Evolutionary conservation across 1,284 basidiomycete genomes (phyloP).

Genomic region (Trametes hirsuta): DNA sequence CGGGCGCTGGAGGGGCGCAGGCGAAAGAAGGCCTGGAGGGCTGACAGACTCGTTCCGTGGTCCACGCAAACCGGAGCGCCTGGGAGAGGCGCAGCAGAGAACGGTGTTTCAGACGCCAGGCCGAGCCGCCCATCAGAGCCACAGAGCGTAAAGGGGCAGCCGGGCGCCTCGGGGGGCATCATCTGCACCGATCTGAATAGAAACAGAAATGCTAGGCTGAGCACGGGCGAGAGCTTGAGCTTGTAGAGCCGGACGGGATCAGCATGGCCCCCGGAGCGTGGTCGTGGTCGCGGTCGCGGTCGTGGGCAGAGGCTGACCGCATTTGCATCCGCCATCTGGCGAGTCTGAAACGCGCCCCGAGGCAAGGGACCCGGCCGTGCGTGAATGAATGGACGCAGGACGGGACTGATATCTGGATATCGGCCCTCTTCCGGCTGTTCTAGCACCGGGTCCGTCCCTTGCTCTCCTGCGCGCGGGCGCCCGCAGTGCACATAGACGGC

Average conservation of each 20-base stretch:
- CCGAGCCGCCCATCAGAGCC: conserved; percentile 27
- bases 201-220: background rate
- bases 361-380: conserved; percentile 1
- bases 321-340: conserved; percentile 27
- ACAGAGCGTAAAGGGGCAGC: conserved; percentile 16
- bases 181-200: background rate
- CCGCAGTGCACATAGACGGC: conserved; percentile 13
- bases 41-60: conserved; percentile 9
- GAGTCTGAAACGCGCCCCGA: conserved; percentile 20
- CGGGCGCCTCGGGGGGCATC: conserved; percentile 10
- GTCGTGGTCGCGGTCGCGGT: background rate
- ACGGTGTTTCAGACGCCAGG: conserved; percentile 22
- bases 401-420: conserved; percentile 17
- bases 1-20: background rate
- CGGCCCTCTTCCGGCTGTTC: background rate
- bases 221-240: background rate
- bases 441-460: conserved; percentile 7
- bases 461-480: background rate
- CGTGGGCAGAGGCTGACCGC: conserved; percentile 1
- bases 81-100: conserved; percentile 16
- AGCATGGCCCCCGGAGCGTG: conserved; percentile 1
- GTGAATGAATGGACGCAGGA: conserved; percentile 3
- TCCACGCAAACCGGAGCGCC: conserved; percentile 31
- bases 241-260: conserved; percentile 4
- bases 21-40: conserved; percentile 3